phyloP scores from a whole-genome alignment of 495 filamentous ascomycete species.

The Staphylotrichum longicolle region DNA sequence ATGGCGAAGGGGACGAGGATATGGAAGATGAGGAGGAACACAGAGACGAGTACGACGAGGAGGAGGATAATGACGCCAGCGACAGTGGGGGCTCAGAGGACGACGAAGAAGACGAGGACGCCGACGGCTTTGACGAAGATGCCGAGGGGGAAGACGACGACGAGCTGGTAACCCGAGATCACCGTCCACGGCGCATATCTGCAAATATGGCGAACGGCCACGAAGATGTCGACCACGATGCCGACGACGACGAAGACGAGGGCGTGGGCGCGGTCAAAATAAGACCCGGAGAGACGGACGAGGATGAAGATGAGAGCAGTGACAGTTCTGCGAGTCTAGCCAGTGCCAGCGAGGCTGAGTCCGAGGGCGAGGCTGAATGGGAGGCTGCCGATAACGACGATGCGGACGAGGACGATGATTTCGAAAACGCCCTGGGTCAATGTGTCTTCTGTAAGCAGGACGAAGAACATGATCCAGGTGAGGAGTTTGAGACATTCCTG shows the following conservation, averaged over 20 bases:
- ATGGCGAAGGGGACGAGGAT: slow-evolving; percentile 51
- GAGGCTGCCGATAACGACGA: slow-evolving; percentile 67
- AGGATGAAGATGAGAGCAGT: slow-evolving; percentile 40
- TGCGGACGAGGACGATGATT: slow-evolving; percentile 62
- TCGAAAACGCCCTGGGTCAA: slow-evolving; percentile 62
- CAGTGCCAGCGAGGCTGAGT: slow-evolving; percentile 40
- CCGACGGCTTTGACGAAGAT: slow-evolving; percentile 14
- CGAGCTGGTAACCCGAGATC: slow-evolving; percentile 15
- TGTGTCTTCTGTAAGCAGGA: slow-evolving; percentile 75
- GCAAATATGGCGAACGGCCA: slow-evolving; percentile 31
- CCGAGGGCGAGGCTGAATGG: slow-evolving; percentile 46
- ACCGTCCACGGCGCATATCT: slow-evolving; percentile 39
- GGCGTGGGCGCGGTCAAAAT: slow-evolving; percentile 76
- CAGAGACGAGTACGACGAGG: slow-evolving; percentile 43
- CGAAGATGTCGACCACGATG: slow-evolving; percentile 38
- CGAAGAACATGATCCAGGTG: slow-evolving; percentile 81
- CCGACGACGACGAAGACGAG: slow-evolving; percentile 52
- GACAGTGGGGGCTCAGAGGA: slow-evolving; percentile 47
- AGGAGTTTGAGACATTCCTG: slow-evolving; percentile 84
- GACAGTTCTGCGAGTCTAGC: slow-evolving; percentile 24
- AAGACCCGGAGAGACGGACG: slow-evolving; percentile 52
- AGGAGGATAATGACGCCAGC: slow-evolving; percentile 44
- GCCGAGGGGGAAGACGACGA: slow-evolving; percentile 50
- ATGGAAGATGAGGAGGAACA: slow-evolving; percentile 39
- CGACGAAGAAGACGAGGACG: slow-evolving; percentile 34